These are phyloP conservation scores for Lithospermum erythrorhizon DNA, from an alignment of 257 asterid genomes.

Conservation along the genomic window DNA sequence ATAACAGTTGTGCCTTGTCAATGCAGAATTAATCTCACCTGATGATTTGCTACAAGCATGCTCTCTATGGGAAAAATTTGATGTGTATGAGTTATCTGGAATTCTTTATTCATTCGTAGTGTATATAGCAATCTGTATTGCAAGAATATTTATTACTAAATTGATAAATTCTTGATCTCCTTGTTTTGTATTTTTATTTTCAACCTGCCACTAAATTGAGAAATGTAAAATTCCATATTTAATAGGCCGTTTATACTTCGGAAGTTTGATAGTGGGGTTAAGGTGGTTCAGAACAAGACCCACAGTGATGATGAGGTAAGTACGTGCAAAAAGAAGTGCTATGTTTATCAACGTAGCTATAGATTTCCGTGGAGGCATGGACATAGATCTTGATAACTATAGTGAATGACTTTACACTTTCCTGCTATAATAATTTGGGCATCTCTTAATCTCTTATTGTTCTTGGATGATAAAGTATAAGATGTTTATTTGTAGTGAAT, in stretches of 20 bases:
- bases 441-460: background rate
- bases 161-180: background rate
- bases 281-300: conserved; percentile 83
- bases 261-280: conserved; percentile 93
- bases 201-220: background rate
- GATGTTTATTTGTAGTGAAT: background rate
- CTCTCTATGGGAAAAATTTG: conserved; percentile 91
- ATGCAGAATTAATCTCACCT: conserved; percentile 77
- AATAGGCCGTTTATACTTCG: conserved; percentile 85
- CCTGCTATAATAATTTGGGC: no score
- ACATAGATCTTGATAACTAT: no score
- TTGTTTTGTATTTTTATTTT: conserved; percentile 8
- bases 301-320: conserved; percentile 90
- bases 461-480: background rate
- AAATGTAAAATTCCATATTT: conserved; percentile 9
- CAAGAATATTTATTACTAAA: background rate
- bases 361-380: no score
- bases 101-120: conserved; percentile 12
- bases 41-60: conserved; percentile 95
- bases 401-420: background rate
- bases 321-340: background rate
- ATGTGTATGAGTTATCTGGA: conserved; percentile 47
- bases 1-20: background rate
- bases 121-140: conserved; percentile 1
- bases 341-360: no score